Evolutionary conservation across 495 filamentous ascomycete genomes (phyloP).

Genomic region (Penicillium turbatum): DNA sequence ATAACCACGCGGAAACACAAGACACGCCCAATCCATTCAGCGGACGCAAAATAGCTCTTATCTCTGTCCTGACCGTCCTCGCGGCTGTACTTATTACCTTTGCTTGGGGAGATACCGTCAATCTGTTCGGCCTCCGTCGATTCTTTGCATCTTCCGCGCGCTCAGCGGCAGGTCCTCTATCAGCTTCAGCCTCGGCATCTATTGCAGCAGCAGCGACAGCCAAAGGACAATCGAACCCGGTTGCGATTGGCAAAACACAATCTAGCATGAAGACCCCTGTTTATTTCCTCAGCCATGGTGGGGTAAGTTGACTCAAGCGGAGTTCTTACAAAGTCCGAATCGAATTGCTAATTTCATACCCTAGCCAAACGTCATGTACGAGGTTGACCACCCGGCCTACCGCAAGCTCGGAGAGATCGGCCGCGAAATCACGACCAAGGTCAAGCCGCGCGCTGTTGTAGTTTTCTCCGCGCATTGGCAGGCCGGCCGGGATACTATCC

Average conservation of each 20-base stretch:
- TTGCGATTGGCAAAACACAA: neutral
- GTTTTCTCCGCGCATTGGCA: slow-evolving; percentile 92
- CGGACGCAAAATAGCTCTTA: slow-evolving; percentile 4
- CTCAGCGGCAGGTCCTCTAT: neutral
- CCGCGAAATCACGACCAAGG: slow-evolving; percentile 71
- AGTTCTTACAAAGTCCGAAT: neutral
- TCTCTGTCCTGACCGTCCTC: slow-evolving; percentile 15
- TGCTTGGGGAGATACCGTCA: slow-evolving; percentile 23
- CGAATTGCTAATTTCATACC: neutral
- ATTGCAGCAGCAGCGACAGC: neutral
- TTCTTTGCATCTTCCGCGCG: slow-evolving; percentile 21
- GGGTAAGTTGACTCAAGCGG: slow-evolving; percentile 47
- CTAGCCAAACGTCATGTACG: slow-evolving; percentile 72
- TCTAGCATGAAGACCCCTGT: slow-evolving; percentile 52
- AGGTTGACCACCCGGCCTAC: slow-evolving; percentile 70
- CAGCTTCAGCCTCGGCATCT: slow-evolving; percentile 3
- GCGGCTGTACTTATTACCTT: slow-evolving; percentile 16
- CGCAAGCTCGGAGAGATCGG: slow-evolving; percentile 64
- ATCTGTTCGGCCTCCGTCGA: slow-evolving; percentile 31
- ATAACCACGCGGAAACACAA: neutral
- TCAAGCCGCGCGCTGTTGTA: slow-evolving; percentile 76
- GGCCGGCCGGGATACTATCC: slow-evolving; percentile 51
- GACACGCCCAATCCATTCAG: slow-evolving; percentile 1
- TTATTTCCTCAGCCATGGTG: slow-evolving; percentile 78
- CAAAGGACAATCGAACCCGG: neutral